Evolutionary conservation across 805 yeast species (phyloP).

Genomic region (Saccharomycopsis guyanensis): DNA sequence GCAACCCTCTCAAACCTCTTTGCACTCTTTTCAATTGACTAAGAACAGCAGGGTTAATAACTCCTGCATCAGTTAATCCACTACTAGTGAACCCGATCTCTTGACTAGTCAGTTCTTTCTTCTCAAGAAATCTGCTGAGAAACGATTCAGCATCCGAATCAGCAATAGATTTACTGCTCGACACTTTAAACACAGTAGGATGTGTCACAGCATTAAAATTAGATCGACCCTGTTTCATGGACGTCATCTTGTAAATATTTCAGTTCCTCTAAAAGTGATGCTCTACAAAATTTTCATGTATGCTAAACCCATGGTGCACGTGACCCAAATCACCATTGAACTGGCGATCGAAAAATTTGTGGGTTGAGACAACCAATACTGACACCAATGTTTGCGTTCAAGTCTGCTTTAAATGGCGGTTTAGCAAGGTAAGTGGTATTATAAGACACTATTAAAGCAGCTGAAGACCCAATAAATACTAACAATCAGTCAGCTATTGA

Average conservation of each 20-base stretch:
- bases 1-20: conserved; percentile 73
- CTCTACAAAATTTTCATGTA: neutral
- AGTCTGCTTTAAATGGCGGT: neutral
- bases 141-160: conserved; percentile 17
- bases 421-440: neutral
- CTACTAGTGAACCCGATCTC: conserved; percentile 18
- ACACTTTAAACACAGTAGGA: conserved; percentile 37
- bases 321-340: neutral
- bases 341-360: neutral
- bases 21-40: conserved; percentile 68
- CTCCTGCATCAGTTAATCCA: neutral
- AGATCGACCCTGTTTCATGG: conserved; percentile 35
- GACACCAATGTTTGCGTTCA: neutral
- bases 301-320: neutral
- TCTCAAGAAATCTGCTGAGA: conserved; percentile 28
- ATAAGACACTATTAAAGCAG: no score
- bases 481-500: neutral
- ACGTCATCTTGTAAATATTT: conserved; percentile 24
- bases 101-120: conserved; percentile 39
- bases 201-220: conserved; percentile 39
- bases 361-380: neutral
- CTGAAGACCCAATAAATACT: no score
- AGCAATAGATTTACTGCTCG: neutral
- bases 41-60: conserved; percentile 33
- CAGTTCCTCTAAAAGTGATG: neutral